Evolutionary conservation across 1,139 yeast genomes (phyloP), one percentile per base, ranked within the genome.

Genomic region (Debaryomyces sp.): DNA sequence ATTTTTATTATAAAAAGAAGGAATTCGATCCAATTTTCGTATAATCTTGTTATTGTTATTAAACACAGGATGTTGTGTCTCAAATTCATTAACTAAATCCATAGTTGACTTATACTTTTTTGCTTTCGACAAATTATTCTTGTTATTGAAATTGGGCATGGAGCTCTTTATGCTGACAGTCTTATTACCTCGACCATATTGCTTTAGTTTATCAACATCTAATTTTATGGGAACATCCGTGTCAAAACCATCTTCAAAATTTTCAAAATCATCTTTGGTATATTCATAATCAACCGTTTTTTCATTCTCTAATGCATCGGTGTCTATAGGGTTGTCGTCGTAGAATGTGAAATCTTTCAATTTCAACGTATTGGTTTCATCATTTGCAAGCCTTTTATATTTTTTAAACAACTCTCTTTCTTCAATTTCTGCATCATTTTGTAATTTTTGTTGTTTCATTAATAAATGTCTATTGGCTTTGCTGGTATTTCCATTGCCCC

Each of bases 21-120:
- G 80, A 40, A 75, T 75, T 32, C 80, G 58, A 50, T 74, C 77
- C 38, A 75, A 58, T 52, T 72, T 74, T 39, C 67, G 56, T 40
- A 72, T 71, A 17, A 75, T 65, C 44, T 64, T 63, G 52, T 70
- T 68, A 46, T 68, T 67, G 52, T 63, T 61, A 48, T 71, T 70
- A 56, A 68, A 70, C 12, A 60, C 59, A 0, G 70, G 69, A 39
- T 60, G 64, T 34, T 56, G 60, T 12, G 48, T 53, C 7, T 47
- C 44, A 22, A 56, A 52, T 34, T 53, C 44, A 10, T 47, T 55
- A 4, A 50, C 53, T 23, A 62, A 50, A 50, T 70, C 75, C 66
- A 70, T 63, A 23, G 69, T 64, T 4, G 77, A 71, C 46, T 63
- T 65, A 51, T 61, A 71, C 56, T 65, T 68, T 41, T 66, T 64